phyloP scores from a whole-genome alignment of 192 early-diverging fungal species.

The Mortierella claussenii region DNA sequence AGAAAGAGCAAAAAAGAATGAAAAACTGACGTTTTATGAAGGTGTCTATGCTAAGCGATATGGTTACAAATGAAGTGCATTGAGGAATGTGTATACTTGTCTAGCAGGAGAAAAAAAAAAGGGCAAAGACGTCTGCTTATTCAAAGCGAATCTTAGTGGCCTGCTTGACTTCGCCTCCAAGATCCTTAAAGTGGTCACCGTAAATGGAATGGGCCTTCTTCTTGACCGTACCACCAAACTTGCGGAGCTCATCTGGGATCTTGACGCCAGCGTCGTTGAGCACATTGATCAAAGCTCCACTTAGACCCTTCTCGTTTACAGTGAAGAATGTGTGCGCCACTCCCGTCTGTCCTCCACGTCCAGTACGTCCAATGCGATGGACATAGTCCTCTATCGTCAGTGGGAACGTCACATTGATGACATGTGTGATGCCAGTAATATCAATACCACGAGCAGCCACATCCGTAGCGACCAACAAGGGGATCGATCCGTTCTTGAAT shows the following conservation, averaged over 20 bases:
- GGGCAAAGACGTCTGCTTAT: background rate
- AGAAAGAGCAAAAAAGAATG: background rate
- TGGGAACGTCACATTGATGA: conserved; percentile 98
- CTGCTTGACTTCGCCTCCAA: conserved; percentile 80
- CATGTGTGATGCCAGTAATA: conserved; percentile 92
- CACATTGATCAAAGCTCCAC: conserved; percentile 91
- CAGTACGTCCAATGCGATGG: conserved; percentile 96
- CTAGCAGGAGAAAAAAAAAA: background rate
- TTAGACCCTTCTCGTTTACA: conserved; percentile 85
- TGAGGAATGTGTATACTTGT: too few relatives aligned
- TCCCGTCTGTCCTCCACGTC: conserved; percentile 90
- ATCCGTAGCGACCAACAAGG: conserved; percentile 94
- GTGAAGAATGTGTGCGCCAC: conserved; percentile 95
- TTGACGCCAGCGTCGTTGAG: conserved; percentile 86
- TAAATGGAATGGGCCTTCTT: conserved; percentile 97
- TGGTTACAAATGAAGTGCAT: conserved; percentile 11
- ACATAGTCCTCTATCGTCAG: conserved; percentile 95
- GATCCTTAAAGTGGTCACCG: conserved; percentile 94
- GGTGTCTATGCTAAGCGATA: conserved; percentile 1
- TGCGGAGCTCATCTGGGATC: conserved; percentile 88
- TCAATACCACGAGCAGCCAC: conserved; percentile 91
- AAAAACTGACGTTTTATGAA: too few relatives aligned
- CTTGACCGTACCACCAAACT: conserved; percentile 96
- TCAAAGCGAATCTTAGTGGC: conserved; percentile 91
- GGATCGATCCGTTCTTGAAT: conserved; percentile 84